phyloP scores from a whole-genome alignment of 176 grass and related monocot genomes.

The Oropetium thomaeum region DNA sequence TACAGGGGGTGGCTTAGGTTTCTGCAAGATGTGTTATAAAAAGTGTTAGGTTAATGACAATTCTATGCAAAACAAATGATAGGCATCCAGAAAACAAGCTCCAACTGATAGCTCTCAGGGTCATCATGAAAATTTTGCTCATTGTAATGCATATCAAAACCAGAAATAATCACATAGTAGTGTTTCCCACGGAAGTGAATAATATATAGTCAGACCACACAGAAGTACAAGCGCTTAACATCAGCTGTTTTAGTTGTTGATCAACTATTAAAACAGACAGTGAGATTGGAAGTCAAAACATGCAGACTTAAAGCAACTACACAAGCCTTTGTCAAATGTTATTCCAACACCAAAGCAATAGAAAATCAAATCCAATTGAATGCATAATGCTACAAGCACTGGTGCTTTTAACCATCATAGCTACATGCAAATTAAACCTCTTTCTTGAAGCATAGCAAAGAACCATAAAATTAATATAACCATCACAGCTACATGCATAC shows the following conservation, averaged over 20 bases:
- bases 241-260: not conserved
- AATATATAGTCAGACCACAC: not conserved
- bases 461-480: not conserved
- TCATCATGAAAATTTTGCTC: not conserved
- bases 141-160: not conserved
- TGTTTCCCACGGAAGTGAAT: not conserved
- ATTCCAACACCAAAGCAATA: not conserved
- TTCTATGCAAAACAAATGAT: not conserved
- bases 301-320: not conserved
- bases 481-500: not conserved
- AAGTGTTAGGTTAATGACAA: slow-evolving; percentile 11
- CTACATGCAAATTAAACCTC: too few species aligned
- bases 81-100: not conserved
- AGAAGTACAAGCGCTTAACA: not conserved
- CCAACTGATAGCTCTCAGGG: not conserved
- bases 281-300: not conserved
- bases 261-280: not conserved
- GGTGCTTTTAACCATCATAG: not conserved
- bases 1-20: slow-evolving; percentile 51
- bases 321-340: not conserved
- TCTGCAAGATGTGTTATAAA: slow-evolving; percentile 33
- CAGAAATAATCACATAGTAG: slow-evolving; percentile 12
- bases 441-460: too few species aligned
- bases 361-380: not conserved
- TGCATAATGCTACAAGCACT: not conserved